phyloP scores from a whole-genome alignment of 2,329 filamentous ascomycete species.

The Colletotrichum gigasporum region DNA sequence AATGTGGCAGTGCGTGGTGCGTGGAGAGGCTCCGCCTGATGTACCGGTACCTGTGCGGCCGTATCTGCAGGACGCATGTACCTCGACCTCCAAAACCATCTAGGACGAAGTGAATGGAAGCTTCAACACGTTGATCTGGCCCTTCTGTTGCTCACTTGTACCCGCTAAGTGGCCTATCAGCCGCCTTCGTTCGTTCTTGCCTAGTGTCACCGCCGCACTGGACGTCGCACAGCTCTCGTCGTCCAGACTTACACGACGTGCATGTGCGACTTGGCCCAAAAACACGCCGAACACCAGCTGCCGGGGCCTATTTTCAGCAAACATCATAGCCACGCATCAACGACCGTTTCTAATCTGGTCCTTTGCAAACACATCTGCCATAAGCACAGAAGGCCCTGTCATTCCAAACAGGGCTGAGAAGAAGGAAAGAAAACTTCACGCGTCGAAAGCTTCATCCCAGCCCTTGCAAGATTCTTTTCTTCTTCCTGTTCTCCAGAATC shows the following conservation, averaged over 20 bases:
- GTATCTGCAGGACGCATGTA: background rate
- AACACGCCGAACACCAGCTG: background rate
- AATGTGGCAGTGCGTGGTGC: background rate
- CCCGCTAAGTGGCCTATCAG: constrained; percentile 8
- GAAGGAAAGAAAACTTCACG: constrained; percentile 4
- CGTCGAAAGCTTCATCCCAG: background rate
- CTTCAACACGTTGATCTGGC: background rate
- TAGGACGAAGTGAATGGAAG: constrained; percentile 16
- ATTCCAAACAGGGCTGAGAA: constrained; percentile 22
- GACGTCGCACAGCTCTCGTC: constrained; percentile 1
- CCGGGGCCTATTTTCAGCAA: constrained; percentile 16
- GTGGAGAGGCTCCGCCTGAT: constrained; percentile 11
- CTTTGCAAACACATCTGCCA: background rate
- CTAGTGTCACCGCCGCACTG: background rate
- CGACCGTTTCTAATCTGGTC: background rate
- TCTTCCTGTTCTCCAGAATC: background rate
- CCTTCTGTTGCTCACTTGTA: background rate
- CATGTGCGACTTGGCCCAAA: background rate
- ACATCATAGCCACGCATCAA: background rate
- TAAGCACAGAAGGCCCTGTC: background rate
- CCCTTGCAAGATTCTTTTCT: background rate
- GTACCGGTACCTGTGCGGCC: constrained; percentile 20
- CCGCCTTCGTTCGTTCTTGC: background rate
- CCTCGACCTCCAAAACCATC: background rate
- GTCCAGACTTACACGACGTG: background rate